A percentile compares a stretch with the other conserved stretches of the same genome.
phyloP scores from a whole-genome alignment of 1,284 basidiomycete species.

The Porogramme epimiltina region DNA sequence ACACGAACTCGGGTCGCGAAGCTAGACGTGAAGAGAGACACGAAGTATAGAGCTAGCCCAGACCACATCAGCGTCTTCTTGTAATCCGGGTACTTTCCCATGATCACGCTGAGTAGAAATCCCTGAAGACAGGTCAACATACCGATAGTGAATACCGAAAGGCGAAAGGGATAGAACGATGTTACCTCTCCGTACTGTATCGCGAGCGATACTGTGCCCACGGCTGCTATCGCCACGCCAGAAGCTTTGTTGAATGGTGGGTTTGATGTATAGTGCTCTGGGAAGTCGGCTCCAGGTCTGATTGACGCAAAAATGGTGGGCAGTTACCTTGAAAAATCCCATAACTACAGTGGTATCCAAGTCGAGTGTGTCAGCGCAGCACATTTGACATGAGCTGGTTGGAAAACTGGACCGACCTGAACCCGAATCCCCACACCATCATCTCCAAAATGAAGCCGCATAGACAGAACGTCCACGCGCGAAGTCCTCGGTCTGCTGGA shows the following conservation, averaged over 20 bases:
- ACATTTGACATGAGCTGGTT: not conserved
- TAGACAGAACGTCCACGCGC: constrained; percentile 12
- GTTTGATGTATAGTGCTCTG: constrained; percentile 16
- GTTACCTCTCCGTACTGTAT: constrained; percentile 13
- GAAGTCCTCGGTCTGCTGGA: constrained; percentile 9
- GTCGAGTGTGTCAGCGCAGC: not conserved
- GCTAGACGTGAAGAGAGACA: constrained; percentile 25
- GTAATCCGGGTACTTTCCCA: constrained; percentile 27
- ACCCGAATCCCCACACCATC: constrained; percentile 13
- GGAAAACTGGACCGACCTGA: constrained; percentile 6
- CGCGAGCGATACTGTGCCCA: constrained; percentile 12
- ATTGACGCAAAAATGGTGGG: not conserved
- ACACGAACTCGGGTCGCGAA: constrained; percentile 24
- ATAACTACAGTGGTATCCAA: constrained; percentile 8
- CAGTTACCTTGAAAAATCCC: constrained; percentile 18
- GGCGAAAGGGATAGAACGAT: not conserved
- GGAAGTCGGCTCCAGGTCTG: not conserved
- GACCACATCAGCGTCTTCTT: constrained; percentile 24
- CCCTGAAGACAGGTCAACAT: no score
- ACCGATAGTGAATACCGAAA: no score
- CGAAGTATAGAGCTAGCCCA: constrained; percentile 20
- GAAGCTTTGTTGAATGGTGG: constrained; percentile 16
- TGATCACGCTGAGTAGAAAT: constrained; percentile 12
- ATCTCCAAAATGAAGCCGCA: constrained; percentile 9
- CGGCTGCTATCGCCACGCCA: constrained; percentile 11